Evolutionary conservation across 257 asterid species (phyloP).

Genomic region (Fraxinus quadrangulata): DNA sequence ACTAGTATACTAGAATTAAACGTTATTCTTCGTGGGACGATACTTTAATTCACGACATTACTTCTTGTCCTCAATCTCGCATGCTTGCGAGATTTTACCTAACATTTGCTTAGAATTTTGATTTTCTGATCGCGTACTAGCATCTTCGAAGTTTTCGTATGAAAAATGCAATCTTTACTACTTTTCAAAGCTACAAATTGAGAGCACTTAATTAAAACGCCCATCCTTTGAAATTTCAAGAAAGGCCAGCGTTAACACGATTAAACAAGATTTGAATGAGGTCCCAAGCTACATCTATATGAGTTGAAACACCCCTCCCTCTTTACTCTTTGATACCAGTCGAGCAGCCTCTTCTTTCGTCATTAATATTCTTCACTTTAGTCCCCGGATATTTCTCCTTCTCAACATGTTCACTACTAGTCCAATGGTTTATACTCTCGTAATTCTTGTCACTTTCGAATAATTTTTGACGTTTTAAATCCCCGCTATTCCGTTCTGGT

Average conservation of each 20-base stretch:
- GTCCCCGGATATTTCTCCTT: background rate
- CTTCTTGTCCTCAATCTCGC: no score
- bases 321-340: background rate
- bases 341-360: slow-evolving; percentile 35
- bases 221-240: background rate
- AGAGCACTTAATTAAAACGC: no score
- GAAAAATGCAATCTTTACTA: background rate
- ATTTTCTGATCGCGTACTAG: no score
- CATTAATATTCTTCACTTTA: slow-evolving; percentile 29
- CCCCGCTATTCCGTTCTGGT: no score
- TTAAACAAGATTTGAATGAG: slow-evolving; percentile 7
- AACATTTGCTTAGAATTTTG: no score
- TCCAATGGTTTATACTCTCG: background rate
- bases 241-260: slow-evolving; percentile 10
- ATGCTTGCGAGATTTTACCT: no score
- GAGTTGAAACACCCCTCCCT: no score
- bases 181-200: background rate
- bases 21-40: no score
- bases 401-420: background rate
- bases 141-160: no score
- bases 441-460: background rate
- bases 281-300: no score
- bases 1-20: no score
- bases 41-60: no score
- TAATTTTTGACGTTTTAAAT: background rate